Evolutionary conservation across 1,284 basidiomycete genomes (phyloP).

Genomic region (Vanrija pseudolonga): DNA sequence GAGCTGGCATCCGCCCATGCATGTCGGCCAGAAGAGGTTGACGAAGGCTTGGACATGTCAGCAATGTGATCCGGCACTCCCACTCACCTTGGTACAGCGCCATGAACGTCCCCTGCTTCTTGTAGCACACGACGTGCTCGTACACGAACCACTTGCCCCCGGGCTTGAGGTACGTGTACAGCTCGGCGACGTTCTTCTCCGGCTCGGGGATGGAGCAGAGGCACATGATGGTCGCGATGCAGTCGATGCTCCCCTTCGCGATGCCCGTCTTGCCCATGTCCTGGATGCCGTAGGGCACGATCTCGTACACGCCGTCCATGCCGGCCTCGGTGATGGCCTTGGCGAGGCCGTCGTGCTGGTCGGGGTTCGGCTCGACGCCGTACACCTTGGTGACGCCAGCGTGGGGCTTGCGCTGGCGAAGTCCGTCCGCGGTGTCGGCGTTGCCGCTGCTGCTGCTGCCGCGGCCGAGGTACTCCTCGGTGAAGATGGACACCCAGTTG

Average conservation of each 20-base stretch:
- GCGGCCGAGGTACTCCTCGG: slow-evolving; percentile 8
- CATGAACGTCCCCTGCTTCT: slow-evolving; percentile 2
- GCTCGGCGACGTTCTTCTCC: slow-evolving; percentile 14
- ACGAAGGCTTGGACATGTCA: slow-evolving; percentile 6
- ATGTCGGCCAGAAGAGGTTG: slow-evolving; percentile 17
- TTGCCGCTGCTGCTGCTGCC: neutral
- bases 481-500: slow-evolving; percentile 16
- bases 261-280: slow-evolving; percentile 4
- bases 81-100: neutral
- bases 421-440: neutral
- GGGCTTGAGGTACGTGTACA: slow-evolving; percentile 20
- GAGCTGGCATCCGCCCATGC: slow-evolving; percentile 16
- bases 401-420: too few species aligned
- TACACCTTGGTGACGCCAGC: slow-evolving; percentile 1
- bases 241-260: slow-evolving; percentile 16
- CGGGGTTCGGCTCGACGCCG: slow-evolving; percentile 17
- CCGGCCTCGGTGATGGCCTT: slow-evolving; percentile 1
- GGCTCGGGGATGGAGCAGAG: slow-evolving; percentile 18
- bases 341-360: slow-evolving; percentile 10
- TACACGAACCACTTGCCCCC: slow-evolving; percentile 18
- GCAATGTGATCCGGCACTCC: neutral
- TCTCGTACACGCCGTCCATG: slow-evolving; percentile 12
- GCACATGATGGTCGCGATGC: slow-evolving; percentile 14
- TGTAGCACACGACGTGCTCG: slow-evolving; percentile 11
- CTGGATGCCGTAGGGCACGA: slow-evolving; percentile 10